Evolutionary conservation across 495 filamentous ascomycete genomes (phyloP).

Genomic region (Cercophora samala): DNA sequence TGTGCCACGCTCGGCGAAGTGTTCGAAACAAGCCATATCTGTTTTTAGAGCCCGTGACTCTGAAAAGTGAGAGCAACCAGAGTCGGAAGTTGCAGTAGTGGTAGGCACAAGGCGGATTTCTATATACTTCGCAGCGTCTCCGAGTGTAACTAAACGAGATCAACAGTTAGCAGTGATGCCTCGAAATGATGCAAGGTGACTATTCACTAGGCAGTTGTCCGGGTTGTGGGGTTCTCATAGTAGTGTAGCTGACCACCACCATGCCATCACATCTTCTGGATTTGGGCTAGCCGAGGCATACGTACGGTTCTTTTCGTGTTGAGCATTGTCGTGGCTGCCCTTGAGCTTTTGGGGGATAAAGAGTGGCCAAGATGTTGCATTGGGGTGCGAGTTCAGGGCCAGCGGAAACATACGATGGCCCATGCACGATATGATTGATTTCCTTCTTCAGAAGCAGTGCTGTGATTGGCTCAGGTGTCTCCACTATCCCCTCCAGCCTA

Average conservation of each 20-base stretch:
- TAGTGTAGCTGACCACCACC: background rate
- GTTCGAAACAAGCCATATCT: slow-evolving; percentile 17
- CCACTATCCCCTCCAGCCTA: background rate
- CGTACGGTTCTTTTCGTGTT: background rate
- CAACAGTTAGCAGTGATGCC: background rate
- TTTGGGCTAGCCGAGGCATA: background rate
- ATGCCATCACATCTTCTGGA: background rate
- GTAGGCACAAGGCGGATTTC: background rate
- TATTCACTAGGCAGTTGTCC: background rate
- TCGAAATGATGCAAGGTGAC: too few relatives aligned
- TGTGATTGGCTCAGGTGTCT: slow-evolving; percentile 3
- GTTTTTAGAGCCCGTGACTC: slow-evolving; percentile 5
- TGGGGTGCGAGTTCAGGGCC: background rate
- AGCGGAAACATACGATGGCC: slow-evolving; percentile 7
- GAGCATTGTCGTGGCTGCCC: background rate
- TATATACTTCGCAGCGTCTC: background rate
- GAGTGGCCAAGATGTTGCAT: background rate
- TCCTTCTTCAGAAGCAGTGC: slow-evolving; percentile 11
- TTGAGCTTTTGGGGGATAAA: background rate
- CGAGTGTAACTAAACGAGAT: background rate
- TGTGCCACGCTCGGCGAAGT: slow-evolving; percentile 16
- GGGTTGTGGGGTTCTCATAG: background rate
- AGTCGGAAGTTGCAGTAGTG: background rate
- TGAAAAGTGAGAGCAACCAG: background rate
- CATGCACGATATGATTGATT: slow-evolving; percentile 7